Evolutionary conservation across 495 filamentous ascomycete genomes (phyloP), one percentile per base, ranked within the genome.

Genomic region (Talaromyces trachyspermus): DNA sequence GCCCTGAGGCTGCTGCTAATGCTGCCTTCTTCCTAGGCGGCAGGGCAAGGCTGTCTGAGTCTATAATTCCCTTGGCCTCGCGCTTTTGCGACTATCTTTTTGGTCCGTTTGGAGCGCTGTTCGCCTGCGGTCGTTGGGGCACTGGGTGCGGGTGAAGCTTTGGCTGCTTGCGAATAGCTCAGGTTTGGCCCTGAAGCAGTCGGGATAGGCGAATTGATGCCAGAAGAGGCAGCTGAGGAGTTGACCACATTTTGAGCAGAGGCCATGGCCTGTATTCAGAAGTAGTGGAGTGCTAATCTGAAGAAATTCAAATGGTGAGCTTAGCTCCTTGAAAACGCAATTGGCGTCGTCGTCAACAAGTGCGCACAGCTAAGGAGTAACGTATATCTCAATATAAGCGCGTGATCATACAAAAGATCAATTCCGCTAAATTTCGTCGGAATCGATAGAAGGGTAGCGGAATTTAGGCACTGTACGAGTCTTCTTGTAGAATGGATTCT

Each of bases 51-150:
- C 19, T 59, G 37, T 73, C 70, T 5, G 56, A 44, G 12, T 72
- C 68, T n/a, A n/a, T n/a, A 11, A 71, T 68, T 22, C 74, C 78
- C 53, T 86, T 88, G 37, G 83, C 78, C 62, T 89, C 86, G 8
- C 86, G 76, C 64, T 89, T 89, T 90, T 90, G 41, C 70, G 68
- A 55, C 70, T 73, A 43, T 73, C 70, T 26, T 57, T 55, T 73
- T 73, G 46, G 68, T 70, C 42, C 70, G 62, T 43, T 73, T 73
- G 38, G 64, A 58, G 24, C 51, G 22, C 50, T 51, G 48, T 71
- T 68, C 6, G 52, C 61, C 51, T 70, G 70, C 4, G 43, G 59
- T 2, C 58, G 64, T 22, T 50, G 47, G 45, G 19, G 54, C 62
- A 14, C 55, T 52, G 10, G 69, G 66, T 3, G 63, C 65, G 30